Base-by-base conservation (phyloP, 1,139 yeast genomes). In the Yamadazyma sp. region DNA sequence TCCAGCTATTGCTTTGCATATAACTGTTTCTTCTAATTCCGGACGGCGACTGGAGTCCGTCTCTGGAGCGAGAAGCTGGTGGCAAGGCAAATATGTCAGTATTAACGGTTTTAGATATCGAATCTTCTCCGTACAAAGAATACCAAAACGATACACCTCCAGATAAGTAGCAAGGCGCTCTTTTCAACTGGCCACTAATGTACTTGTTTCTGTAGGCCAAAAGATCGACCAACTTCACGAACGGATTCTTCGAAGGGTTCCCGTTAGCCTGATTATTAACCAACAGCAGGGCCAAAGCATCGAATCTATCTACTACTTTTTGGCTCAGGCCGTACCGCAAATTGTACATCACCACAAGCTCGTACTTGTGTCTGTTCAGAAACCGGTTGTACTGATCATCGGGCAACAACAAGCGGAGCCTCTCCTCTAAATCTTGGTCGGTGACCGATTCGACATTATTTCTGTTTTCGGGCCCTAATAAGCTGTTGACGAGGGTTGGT, bases 271-370 rank as follows among this genome's bases (percentile, higher is more conserved):
- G 45, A 17, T 34, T 43, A 17, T 50, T 39, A 2, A 55, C 39
- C 18, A 66, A 42, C 46, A 57, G 52, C 4, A 48, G 40, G 27
- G 46, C 43, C 14, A 69, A 46, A 5, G 54, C 50, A 4, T 56
- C 61, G 31, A 62, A 55, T 27, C 79, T 55, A 39, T 62, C 59
- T 8, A 37, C 25, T 14, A 28, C 16, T 25, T 46, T 45, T n/a
- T 51, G 49, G 20, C 47, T 40, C 8, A 53, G 48, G 33, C 75
- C 63, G 55, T 55, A 55, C 33, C 58, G 53, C 31, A 63, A 56
- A 40, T 87, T 84, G 56, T 85, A 87, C 10, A 82, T 56, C 3
- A 87, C 81, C 3, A 89, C 66, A 33, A 77, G 63, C 38, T 81
- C 86, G 55, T 73, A 87, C 30, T 65, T 59, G 45, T 70, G 62